Evolutionary conservation across 1,139 yeast species (phyloP).

Genomic region (Yamadazyma trypodendri): DNA sequence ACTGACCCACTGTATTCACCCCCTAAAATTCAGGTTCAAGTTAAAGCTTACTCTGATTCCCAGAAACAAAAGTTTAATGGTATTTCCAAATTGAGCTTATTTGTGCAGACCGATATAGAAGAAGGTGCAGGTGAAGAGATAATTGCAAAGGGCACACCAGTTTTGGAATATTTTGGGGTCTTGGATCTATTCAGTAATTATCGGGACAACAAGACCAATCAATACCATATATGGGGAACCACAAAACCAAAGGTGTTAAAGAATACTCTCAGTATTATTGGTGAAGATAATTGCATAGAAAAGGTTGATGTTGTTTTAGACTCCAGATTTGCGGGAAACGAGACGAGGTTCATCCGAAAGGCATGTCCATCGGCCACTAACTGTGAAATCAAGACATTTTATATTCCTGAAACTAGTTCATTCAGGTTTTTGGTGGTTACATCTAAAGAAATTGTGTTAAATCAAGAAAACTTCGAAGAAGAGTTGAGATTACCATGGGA

Average conservation of each 20-base stretch:
- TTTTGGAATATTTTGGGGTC: slow-evolving; percentile 74
- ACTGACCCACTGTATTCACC: slow-evolving; percentile 22
- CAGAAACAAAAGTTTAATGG: slow-evolving; percentile 70
- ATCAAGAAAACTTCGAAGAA: slow-evolving; percentile 35
- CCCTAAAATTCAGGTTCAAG: slow-evolving; percentile 33
- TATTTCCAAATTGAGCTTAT: slow-evolving; percentile 66
- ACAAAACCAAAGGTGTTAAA: slow-evolving; percentile 75
- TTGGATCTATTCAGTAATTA: slow-evolving; percentile 64
- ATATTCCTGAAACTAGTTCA: slow-evolving; percentile 41
- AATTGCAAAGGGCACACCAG: slow-evolving; percentile 49
- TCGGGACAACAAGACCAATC: slow-evolving; percentile 64
- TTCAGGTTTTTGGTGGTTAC: slow-evolving; percentile 64
- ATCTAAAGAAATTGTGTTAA: slow-evolving; percentile 45
- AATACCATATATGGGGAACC: slow-evolving; percentile 78
- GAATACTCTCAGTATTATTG: slow-evolving; percentile 36
- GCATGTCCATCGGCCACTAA: slow-evolving; percentile 68
- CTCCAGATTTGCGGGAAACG: slow-evolving; percentile 76
- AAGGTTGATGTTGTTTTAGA: slow-evolving; percentile 63
- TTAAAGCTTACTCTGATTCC: slow-evolving; percentile 52
- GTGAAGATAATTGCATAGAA: slow-evolving; percentile 6
- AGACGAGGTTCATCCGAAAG: slow-evolving; percentile 70
- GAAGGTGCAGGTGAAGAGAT: slow-evolving; percentile 16
- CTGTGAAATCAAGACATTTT: slow-evolving; percentile 58
- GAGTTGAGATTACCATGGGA: slow-evolving; percentile 85
- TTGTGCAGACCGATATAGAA: slow-evolving; percentile 25